A percentile compares a stretch with the other conserved stretches of the same genome.
phyloP scores from a whole-genome alignment of 768 basidiomycete species.

The Pisolithus albus region DNA sequence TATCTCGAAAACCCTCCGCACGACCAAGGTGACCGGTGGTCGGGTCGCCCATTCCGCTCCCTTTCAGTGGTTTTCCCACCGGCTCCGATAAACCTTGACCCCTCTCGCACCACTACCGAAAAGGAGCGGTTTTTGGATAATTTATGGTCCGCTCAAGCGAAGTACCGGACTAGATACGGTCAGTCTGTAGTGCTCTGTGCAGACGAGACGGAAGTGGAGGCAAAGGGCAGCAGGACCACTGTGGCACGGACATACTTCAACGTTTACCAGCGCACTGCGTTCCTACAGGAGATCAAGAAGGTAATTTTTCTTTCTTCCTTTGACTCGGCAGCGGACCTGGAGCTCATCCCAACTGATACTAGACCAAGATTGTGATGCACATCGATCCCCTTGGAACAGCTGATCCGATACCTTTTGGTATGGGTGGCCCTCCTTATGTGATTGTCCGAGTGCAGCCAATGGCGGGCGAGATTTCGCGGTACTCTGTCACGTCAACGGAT shows the following conservation, averaged over 20 bases:
- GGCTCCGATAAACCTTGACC: constrained; percentile 57
- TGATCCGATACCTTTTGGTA: constrained; percentile 71
- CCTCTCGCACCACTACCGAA: constrained; percentile 52
- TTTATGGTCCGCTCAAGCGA: constrained; percentile 83
- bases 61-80: constrained; percentile 76
- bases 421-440: constrained; percentile 66
- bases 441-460: constrained; percentile 77
- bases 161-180: constrained; percentile 62
- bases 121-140: constrained; percentile 84
- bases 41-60: constrained; percentile 76
- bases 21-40: constrained; percentile 84
- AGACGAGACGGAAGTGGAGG: constrained; percentile 73
- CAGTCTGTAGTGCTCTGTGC: constrained; percentile 68
- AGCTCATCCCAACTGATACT: constrained; percentile 6
- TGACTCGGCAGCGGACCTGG: background rate
- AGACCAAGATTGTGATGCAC: constrained; percentile 88
- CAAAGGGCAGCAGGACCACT: constrained; percentile 51
- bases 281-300: constrained; percentile 74
- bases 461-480: constrained; percentile 76
- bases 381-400: constrained; percentile 73
- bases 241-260: constrained; percentile 83
- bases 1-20: constrained; percentile 78
- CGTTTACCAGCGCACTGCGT: constrained; percentile 76
- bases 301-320: constrained; percentile 31
- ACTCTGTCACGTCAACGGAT: constrained; percentile 67